These are phyloP conservation scores for Pholiota adiposa DNA, from an alignment of 1,284 basidiomycete genomes.

Conservation along the genomic window DNA sequence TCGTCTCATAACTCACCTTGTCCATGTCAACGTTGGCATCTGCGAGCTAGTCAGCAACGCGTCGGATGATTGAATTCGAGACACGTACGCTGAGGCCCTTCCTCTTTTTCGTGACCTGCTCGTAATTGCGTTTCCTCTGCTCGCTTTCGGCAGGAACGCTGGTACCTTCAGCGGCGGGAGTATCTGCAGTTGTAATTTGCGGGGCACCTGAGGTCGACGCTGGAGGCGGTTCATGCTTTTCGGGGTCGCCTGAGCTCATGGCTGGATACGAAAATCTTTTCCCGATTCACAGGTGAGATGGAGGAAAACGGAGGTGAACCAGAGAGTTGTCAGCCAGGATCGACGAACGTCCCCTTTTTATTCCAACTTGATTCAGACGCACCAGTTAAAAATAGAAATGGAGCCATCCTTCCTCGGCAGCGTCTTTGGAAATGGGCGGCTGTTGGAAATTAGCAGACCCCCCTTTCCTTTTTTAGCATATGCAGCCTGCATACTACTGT, in stretches of 20 bases:
- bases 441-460: neutral
- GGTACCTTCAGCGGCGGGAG: neutral
- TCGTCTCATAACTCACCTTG: conserved; percentile 12
- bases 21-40: conserved; percentile 86
- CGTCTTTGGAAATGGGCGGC: neutral
- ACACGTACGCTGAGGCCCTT: conserved; percentile 58
- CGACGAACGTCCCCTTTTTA: neutral
- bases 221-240: neutral
- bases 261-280: neutral
- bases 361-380: neutral
- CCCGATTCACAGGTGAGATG: neutral
- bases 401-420: neutral
- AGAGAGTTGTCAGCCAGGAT: neutral
- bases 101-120: conserved; percentile 72
- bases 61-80: conserved; percentile 4
- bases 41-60: conserved; percentile 28
- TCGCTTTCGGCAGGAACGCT: neutral
- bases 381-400: neutral
- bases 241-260: neutral
- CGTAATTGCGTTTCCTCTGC: conserved; percentile 84
- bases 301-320: neutral
- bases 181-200: neutral
- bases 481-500: neutral
- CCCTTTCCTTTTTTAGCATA: neutral
- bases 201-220: neutral